Evolutionary conservation across 1,139 yeast genomes (phyloP).

Genomic region (Protomyces lactucae-debilis): DNA sequence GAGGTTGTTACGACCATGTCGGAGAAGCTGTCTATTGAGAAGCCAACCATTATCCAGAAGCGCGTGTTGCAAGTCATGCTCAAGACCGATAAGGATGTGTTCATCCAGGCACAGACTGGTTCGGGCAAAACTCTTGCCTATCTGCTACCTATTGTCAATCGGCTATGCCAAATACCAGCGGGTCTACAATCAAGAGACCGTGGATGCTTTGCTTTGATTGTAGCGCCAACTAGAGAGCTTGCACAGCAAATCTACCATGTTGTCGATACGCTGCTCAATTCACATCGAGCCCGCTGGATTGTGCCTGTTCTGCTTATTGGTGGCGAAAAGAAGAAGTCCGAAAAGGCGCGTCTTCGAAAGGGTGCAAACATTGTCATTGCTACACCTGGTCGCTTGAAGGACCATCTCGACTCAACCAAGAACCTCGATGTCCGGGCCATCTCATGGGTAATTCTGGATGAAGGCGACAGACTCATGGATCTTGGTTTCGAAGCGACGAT

Average conservation of each 20-base stretch:
- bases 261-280: slow-evolving; percentile 37
- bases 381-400: slow-evolving; percentile 87
- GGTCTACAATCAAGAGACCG: slow-evolving; percentile 57
- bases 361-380: slow-evolving; percentile 87
- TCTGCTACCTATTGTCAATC: slow-evolving; percentile 71
- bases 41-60: slow-evolving; percentile 85
- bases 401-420: slow-evolving; percentile 84
- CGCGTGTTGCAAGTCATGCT: slow-evolving; percentile 70
- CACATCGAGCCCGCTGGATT: slow-evolving; percentile 47
- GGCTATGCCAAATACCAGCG: slow-evolving; percentile 54
- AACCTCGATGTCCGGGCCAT: slow-evolving; percentile 66
- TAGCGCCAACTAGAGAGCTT: slow-evolving; percentile 90
- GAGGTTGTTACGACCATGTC: slow-evolving; percentile 53
- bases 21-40: slow-evolving; percentile 53
- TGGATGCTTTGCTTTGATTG: slow-evolving; percentile 80
- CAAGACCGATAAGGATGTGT: slow-evolving; percentile 44
- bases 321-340: slow-evolving; percentile 89
- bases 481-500: slow-evolving; percentile 93
- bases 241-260: slow-evolving; percentile 89
- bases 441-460: slow-evolving; percentile 82
- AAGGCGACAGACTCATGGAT: slow-evolving; percentile 92
- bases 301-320: slow-evolving; percentile 49
- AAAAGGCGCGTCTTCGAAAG: slow-evolving; percentile 81
- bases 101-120: slow-evolving; percentile 94
- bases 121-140: slow-evolving; percentile 95